Evolutionary conservation across 2,329 filamentous ascomycete genomes (phyloP).

Genomic region (Chalaropsis ovoidea): DNA sequence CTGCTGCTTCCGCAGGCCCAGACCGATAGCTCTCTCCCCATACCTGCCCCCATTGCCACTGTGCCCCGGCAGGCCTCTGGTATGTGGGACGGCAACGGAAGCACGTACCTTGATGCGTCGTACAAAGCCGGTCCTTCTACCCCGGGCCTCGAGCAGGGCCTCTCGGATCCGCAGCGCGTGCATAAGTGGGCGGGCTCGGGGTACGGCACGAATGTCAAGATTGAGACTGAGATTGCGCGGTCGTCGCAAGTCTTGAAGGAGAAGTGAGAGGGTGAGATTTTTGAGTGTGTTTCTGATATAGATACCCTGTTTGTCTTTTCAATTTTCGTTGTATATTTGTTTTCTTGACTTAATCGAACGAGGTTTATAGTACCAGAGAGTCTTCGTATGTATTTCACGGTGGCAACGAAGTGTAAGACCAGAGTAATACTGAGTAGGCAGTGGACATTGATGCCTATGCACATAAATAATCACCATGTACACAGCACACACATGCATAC

Average conservation of each 20-base stretch:
- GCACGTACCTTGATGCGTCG: background rate
- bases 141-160: background rate
- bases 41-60: background rate
- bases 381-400: no score
- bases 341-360: no score
- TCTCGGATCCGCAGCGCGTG: background rate
- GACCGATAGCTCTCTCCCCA: background rate
- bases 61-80: background rate
- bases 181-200: background rate
- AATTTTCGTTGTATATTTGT: no score
- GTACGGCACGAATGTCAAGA: background rate
- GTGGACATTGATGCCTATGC: no score
- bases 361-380: no score
- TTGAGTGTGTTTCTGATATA: background rate
- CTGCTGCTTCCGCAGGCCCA: background rate
- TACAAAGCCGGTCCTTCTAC: background rate
- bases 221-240: constrained; percentile 6
- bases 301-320: background rate
- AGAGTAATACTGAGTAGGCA: no score
- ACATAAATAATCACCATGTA: background rate
- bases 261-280: background rate
- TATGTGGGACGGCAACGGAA: background rate
- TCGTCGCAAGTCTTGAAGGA: constrained; percentile 11
- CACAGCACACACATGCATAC: no score
- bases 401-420: no score